A percentile compares a stretch with the other conserved stretches of the same genome.
phyloP scores from a whole-genome alignment of 1,284 basidiomycete species.

The Golubevia sp. region DNA sequence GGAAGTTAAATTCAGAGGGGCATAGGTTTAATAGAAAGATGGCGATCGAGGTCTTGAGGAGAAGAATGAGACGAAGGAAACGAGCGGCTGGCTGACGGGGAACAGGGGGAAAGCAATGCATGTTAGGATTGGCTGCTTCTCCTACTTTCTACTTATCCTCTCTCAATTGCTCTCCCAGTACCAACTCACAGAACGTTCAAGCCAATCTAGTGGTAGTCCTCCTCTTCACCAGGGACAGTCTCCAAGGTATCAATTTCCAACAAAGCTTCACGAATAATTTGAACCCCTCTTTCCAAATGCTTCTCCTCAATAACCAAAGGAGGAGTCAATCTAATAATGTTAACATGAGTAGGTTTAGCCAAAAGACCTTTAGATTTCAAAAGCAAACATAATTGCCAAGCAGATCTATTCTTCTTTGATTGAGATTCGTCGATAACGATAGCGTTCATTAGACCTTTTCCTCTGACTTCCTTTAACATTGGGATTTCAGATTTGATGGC shows the following conservation, averaged over 20 bases:
- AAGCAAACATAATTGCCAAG: slow-evolving; percentile 94
- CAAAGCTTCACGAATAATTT: slow-evolving; percentile 77
- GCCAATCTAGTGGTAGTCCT: too few species aligned
- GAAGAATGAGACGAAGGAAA: too few species aligned
- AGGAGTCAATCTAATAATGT: slow-evolving; percentile 95
- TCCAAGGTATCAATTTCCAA: slow-evolving; percentile 73
- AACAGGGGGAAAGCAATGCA: too few species aligned
- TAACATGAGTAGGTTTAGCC: slow-evolving; percentile 94
- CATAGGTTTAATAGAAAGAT: too few species aligned
- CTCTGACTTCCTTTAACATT: slow-evolving; percentile 73
- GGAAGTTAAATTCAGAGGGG: too few species aligned
- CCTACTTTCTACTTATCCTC: too few species aligned
- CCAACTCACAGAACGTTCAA: too few species aligned
- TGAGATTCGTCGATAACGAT: slow-evolving; percentile 86
- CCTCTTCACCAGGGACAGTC: slow-evolving; percentile 43
- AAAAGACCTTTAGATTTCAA: slow-evolving; percentile 87
- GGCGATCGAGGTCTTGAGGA: too few species aligned
- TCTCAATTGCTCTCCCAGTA: too few species aligned
- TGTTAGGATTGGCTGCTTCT: too few species aligned
- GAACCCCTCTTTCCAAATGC: slow-evolving; percentile 76
- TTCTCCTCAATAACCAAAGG: slow-evolving; percentile 88
- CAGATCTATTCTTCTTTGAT: slow-evolving; percentile 76
- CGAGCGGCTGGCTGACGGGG: too few species aligned
- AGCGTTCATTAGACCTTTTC: slow-evolving; percentile 87
- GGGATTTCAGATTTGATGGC: slow-evolving; percentile 13